Evolutionary conservation across 2,329 filamentous ascomycete genomes (phyloP), one percentile per base, ranked within the genome.

Genomic region (Aspergillus sp.): DNA sequence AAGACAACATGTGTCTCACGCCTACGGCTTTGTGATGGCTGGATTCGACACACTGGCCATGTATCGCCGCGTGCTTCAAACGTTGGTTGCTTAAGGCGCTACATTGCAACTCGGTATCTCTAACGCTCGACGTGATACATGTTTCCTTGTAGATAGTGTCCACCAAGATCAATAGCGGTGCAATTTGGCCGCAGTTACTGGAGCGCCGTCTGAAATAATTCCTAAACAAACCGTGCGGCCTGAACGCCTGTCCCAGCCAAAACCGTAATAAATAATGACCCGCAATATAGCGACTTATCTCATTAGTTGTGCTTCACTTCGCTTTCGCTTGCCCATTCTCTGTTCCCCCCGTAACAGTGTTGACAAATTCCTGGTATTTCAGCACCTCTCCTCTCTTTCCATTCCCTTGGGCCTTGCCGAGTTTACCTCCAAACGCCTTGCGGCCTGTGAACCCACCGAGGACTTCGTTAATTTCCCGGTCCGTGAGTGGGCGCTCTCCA

Each of bases 281-380:
- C 45, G 34, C 40, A 39, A 41, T 30, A 50, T 39, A 17, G 34
- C 12, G 40, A 20, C 40, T 5, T 42, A 42, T 24, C 42, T 24
- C 22, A 15, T 22, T 24, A 15, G 19, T 4, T 19, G 34, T 15
- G 40, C 4, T 34, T 48, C 56, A 54, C 47, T 69, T 67, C 6
- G 57, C 63, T 37, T 66, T 69, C 22, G 42, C 59, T 51, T 65
- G 67, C 15, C 61, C 71, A 54, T 68, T 72, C 39, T 73, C 70
- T n/a, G 65, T 56, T 7, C 82, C 80, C 2, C 87, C 86, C 65
- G 84, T 81, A 50, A 90, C 78, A 24, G 84, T 88, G 61, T 82
- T 84, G 62, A 98, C 91, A 77, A 98, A 98, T 58, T 99, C 95
- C 61, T 91, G 86, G 72, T 98, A 99, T 68, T 87, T 86, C 75